Evolutionary conservation across 73 alveolate species (phyloP).

Genomic region (Tetrahymena malaccensis): DNA sequence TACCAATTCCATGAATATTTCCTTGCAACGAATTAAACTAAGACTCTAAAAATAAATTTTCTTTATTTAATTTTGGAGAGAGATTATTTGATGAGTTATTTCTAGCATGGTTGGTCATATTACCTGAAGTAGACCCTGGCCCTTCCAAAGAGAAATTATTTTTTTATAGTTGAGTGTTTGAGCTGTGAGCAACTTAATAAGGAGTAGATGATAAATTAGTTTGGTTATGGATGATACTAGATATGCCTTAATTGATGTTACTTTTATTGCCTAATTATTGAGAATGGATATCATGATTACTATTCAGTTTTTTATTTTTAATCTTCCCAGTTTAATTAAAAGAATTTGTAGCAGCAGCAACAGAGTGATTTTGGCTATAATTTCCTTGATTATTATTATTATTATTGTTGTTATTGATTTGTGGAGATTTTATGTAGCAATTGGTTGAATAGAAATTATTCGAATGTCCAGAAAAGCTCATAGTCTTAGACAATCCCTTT

Average conservation of each 20-base stretch:
- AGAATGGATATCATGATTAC: neutral
- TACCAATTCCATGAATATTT: neutral
- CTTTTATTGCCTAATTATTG: neutral
- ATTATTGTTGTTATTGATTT: neutral
- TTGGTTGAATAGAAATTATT: neutral
- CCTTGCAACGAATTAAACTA: neutral
- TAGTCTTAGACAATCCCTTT: neutral
- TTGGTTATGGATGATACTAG: neutral
- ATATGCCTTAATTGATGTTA: neutral
- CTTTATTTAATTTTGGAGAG: neutral
- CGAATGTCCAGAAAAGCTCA: neutral
- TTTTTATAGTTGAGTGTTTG: neutral
- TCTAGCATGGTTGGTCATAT: neutral
- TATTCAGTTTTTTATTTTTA: neutral
- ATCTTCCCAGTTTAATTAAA: neutral
- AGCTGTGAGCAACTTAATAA: neutral
- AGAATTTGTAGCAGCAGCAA: neutral
- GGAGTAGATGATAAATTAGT: neutral
- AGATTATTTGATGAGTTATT: neutral
- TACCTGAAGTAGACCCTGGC: neutral
- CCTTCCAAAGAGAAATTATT: neutral
- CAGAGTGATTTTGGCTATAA: neutral
- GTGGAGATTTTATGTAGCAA: neutral
- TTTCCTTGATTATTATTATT: neutral
- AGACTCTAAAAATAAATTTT: neutral